phyloP scores from a whole-genome alignment of 2,329 filamentous ascomycete species.

The Samsoniella hepiali region DNA sequence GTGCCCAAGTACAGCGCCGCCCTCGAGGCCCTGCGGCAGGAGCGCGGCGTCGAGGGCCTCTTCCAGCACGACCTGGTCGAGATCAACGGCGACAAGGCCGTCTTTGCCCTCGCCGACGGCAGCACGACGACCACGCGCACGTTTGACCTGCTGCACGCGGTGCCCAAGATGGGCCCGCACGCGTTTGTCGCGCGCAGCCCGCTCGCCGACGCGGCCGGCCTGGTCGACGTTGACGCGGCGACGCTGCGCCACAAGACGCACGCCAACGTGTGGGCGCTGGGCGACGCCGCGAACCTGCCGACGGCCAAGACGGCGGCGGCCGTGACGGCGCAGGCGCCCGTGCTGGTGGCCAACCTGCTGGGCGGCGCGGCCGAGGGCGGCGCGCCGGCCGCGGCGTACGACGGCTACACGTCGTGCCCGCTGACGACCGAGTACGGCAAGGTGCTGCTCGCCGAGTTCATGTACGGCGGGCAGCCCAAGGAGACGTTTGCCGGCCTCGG shows the following conservation, averaged over 20 bases:
- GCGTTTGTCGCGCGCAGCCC: slow-evolving; percentile 51
- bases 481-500: slow-evolving; percentile 59
- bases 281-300: slow-evolving; percentile 57
- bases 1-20: slow-evolving; percentile 57
- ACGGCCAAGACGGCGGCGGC: slow-evolving; percentile 56
- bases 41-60: slow-evolving; percentile 54
- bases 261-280: slow-evolving; percentile 56
- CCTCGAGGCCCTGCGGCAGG: slow-evolving; percentile 51
- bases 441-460: slow-evolving; percentile 63
- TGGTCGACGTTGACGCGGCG: slow-evolving; percentile 54
- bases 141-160: slow-evolving; percentile 56
- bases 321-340: slow-evolving; percentile 48
- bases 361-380: slow-evolving; percentile 42
- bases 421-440: slow-evolving; percentile 57
- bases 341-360: slow-evolving; percentile 49
- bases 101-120: slow-evolving; percentile 36
- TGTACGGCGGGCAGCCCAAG: slow-evolving; percentile 60
- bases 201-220: slow-evolving; percentile 53
- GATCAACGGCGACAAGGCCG: slow-evolving; percentile 51
- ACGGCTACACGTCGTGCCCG: slow-evolving; percentile 56
- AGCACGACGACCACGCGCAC: slow-evolving; percentile 40
- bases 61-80: slow-evolving; percentile 56
- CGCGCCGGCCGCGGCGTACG: slow-evolving; percentile 39
- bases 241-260: slow-evolving; percentile 53
- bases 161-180: slow-evolving; percentile 58